Evolutionary conservation across 805 yeast species (phyloP), one percentile per base, ranked within the genome.

Genomic region (Priceomyces fermenticarens): DNA sequence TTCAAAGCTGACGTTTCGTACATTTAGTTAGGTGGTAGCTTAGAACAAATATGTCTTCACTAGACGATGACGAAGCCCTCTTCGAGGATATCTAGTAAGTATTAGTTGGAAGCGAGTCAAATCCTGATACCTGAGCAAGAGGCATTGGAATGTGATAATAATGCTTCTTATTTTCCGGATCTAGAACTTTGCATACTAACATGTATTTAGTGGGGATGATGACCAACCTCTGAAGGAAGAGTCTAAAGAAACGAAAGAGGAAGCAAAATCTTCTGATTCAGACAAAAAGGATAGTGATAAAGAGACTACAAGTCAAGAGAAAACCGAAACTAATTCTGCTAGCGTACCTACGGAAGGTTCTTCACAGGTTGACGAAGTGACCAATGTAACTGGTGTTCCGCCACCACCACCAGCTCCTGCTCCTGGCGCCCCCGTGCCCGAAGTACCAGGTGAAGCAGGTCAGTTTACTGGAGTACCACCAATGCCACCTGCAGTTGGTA

Each of bases 61-160:
- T 84, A 46, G 96, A 88, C 67, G 97, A 89, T 69, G 97, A 90
- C 67, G 97, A 89, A 63, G 91, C 88, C 55, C 83, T 86, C 62
- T 90, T 90, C 65, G 95, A 89, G 67, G 97, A 90, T 62, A 87
- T 90, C 67, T 90, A 90, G 67, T 67, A 34, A 20, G 46, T 43
- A 43, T 43, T 36, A 10, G 25, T 20, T 20, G 7, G 8, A 20
- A 5, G 7, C 7, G 25, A 4, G 4, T 5, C 8, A 5, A 20
- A 2, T 26, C 53, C 30, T 29, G 10, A 29, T 29, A 29, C 31
- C 12, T 13, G 5, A 29, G 6, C 12, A n/a, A 13, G 14, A n/a
- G 9, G 14, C 31, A 29, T 4, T 13, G 32, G 14, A n/a, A n/a
- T n/a, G n/a, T 13, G 32, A n/a, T 4, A 8, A 12, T 29, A n/a